Percentiles rank a stretch among this genome's conserved stretches.
These are phyloP conservation scores for Phytopythium boreale DNA, from an alignment of 352 stramenopile genomes.

Conservation along the genomic window DNA sequence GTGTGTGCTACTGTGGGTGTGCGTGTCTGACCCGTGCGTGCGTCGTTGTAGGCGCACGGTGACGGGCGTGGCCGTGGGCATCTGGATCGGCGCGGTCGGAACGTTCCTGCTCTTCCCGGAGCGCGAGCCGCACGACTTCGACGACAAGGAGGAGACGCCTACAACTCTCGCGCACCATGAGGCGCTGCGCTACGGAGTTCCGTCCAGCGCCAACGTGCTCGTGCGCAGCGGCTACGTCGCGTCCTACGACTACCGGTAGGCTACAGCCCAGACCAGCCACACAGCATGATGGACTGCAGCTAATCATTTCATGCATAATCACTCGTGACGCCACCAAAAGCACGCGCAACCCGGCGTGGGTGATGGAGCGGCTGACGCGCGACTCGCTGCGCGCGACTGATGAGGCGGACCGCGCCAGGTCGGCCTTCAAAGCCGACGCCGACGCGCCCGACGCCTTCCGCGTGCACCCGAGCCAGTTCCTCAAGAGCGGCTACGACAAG, in stretches of 20 bases:
- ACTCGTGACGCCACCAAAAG: constrained; percentile 18
- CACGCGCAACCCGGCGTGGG: constrained; percentile 83
- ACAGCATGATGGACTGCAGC: background rate
- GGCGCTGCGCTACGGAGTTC: constrained; percentile 68
- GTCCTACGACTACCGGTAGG: constrained; percentile 80
- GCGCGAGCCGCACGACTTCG: constrained; percentile 4
- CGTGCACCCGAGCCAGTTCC: constrained; percentile 86
- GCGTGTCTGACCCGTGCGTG: background rate
- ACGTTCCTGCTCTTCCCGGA: constrained; percentile 37
- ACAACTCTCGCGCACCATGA: constrained; percentile 40
- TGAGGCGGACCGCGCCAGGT: constrained; percentile 79
- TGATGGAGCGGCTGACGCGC: constrained; percentile 80
- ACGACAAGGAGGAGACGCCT: constrained; percentile 3
- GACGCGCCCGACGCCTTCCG: constrained; percentile 73
- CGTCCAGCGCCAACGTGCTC: constrained; percentile 65
- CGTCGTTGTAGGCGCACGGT: constrained; percentile 26
- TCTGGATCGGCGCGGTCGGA: constrained; percentile 47
- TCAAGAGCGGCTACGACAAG: constrained; percentile 93
- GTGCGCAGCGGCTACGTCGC: constrained; percentile 80
- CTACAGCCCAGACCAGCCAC: no score
- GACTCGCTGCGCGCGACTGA: constrained; percentile 61
- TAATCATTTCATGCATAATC: background rate
- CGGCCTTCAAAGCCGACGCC: constrained; percentile 84
- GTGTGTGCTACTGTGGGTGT: background rate
- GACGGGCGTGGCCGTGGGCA: constrained; percentile 41